A percentile compares a stretch with the other conserved stretches of the same genome.
These are phyloP conservation scores for Rhizophagus prolifer DNA, from an alignment of 192 early-diverging fungal genomes.

Conservation along the genomic window DNA sequence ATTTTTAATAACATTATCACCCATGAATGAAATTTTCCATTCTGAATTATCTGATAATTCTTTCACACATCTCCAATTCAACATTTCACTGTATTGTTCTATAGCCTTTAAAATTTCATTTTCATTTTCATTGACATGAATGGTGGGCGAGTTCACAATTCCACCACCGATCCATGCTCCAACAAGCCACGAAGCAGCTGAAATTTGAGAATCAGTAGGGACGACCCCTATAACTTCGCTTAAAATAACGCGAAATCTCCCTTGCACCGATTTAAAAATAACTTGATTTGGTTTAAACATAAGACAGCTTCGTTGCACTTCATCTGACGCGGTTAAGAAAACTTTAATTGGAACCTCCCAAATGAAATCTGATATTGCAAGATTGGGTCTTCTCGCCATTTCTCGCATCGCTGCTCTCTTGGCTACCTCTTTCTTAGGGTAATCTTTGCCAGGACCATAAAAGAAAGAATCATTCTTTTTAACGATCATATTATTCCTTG, in stretches of 20 bases:
- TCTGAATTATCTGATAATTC: not conserved
- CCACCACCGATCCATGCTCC: slow-evolving; percentile 39
- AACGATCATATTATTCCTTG: not conserved
- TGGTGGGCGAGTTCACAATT: not conserved
- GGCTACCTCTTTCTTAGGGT: not conserved
- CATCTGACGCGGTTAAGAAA: not conserved
- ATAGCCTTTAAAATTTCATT: not conserved
- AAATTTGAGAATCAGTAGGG: slow-evolving; percentile 6
- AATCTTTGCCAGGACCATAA: not conserved
- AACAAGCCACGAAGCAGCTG: slow-evolving; percentile 34
- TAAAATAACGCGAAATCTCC: not conserved
- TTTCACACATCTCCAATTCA: not conserved
- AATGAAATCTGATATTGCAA: not conserved
- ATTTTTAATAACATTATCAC: not conserved
- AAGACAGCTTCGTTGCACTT: not conserved
- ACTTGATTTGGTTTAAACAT: not conserved
- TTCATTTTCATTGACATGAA: not conserved
- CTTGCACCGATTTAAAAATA: not conserved
- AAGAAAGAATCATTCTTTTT: not conserved
- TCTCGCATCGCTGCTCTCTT: not conserved
- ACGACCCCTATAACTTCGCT: not conserved
- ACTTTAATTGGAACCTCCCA: not conserved
- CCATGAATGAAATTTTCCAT: not conserved
- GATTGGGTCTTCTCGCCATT: not conserved
- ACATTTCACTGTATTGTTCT: not conserved